These are phyloP conservation scores for Mallotus japonicus DNA, from an alignment of 441 rosid genomes.

Conservation along the genomic window DNA sequence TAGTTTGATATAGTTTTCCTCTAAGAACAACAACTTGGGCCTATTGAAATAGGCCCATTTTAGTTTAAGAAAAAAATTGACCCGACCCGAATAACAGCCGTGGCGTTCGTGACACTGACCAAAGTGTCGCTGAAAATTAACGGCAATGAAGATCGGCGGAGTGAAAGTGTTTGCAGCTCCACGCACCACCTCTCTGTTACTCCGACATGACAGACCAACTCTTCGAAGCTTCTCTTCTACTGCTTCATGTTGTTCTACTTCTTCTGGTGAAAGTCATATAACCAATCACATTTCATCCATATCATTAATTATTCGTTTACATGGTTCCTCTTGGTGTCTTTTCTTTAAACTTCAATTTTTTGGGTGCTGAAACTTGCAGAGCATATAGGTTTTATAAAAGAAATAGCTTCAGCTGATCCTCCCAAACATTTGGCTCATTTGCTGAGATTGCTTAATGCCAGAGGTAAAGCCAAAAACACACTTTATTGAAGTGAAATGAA, in stretches of 20 bases:
- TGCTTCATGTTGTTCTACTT: slow-evolving; percentile 32
- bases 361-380: slow-evolving; percentile 36
- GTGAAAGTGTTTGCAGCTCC: slow-evolving; percentile 35
- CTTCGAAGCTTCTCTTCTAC: slow-evolving; percentile 35
- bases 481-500: background rate
- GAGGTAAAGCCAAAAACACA: slow-evolving; percentile 39
- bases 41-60: too few relatives aligned
- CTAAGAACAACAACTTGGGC: too few relatives aligned
- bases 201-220: slow-evolving; percentile 27
- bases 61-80: too few relatives aligned
- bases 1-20: too few relatives aligned
- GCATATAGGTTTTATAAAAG: slow-evolving; percentile 57
- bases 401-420: slow-evolving; percentile 65
- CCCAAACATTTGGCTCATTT: slow-evolving; percentile 60
- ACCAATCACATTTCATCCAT: background rate
- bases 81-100: too few relatives aligned
- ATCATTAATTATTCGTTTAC: background rate
- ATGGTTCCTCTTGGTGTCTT: background rate
- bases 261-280: slow-evolving; percentile 33
- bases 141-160: slow-evolving; percentile 37
- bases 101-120: too few relatives aligned
- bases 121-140: too few relatives aligned
- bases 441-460: slow-evolving; percentile 51
- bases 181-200: slow-evolving; percentile 36
- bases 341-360: background rate